Percentiles rank a stretch among this genome's conserved stretches.
phyloP scores from a whole-genome alignment of 441 rosid species.

The Erysimum cheiri region DNA sequence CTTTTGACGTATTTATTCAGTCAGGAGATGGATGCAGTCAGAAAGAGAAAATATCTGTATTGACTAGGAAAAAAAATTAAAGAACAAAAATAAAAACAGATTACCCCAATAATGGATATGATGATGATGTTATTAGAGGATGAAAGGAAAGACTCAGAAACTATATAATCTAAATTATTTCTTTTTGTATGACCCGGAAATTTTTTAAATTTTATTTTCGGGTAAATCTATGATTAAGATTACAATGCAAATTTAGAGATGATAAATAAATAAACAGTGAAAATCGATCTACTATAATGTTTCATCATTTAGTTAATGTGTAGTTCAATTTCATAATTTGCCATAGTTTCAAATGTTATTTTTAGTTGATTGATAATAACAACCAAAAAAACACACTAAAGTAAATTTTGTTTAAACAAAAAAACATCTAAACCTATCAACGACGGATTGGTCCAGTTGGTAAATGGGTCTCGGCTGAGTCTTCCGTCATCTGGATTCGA shows the following conservation, averaged over 20 bases:
- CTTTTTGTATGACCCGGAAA: not conserved
- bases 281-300: not conserved
- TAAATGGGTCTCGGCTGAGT: no score
- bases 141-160: not conserved
- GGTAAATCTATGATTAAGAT: not conserved
- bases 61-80: not conserved
- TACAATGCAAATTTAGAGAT: not conserved
- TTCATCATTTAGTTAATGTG: not conserved
- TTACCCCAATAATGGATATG: constrained; percentile 4
- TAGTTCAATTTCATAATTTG: not conserved
- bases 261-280: not conserved
- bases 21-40: constrained; percentile 13
- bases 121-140: not conserved
- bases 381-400: not conserved
- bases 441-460: no score
- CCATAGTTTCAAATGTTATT: constrained; percentile 3
- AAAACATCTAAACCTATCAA: no score
- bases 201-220: not conserved
- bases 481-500: no score
- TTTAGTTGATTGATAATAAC: not conserved
- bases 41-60: constrained; percentile 20
- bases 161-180: not conserved
- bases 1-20: constrained; percentile 38
- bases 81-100: not conserved
- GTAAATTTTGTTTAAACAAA: not conserved